Evolutionary conservation across 2,329 filamentous ascomycete genomes (phyloP), one percentile per base, ranked within the genome.

Genomic region (Alternaria consortialis): DNA sequence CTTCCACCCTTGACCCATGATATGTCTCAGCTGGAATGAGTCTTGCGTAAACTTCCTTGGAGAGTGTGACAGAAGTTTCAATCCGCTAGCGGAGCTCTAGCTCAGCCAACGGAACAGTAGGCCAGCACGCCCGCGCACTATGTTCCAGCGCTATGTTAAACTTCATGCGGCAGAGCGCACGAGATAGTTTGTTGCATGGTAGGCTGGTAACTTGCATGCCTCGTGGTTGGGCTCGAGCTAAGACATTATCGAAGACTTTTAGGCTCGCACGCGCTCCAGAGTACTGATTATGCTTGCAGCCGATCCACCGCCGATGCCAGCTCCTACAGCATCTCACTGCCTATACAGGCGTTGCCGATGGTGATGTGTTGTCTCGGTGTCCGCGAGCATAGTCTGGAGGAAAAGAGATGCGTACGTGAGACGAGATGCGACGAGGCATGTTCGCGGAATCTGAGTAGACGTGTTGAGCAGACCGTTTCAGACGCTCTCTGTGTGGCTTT

Each of bases 161-260:
- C 36, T 15, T 27, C 32, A 34, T 56, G 57, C 32, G 53, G 31
- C 6, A 37, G 31, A 37, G 43, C 20, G 46, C 15, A 44, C 53
- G 32, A 43, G 20, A 43, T 40, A 29, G 52, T 42, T 34, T 51
- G 37, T 37, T 47, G 44, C 37, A 50, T 36, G 46, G 31, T 50
- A 29, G 17, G 17, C 4, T 39, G 50, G 51, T 15, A 55, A 40
- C 27, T 42, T 58, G 50, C 56, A 55, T 48, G 36, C 56, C 51
- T 58, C 56, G 56, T 58, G 56, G 42, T 44, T 47, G 56, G 56
- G 42, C 51, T 57, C 34, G 47, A 31, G 54, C 54, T 57, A 37
- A 25, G 13, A 36, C 17, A 36, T 32, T 47, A 42, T 39, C 32
- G 32, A 55, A 20, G 25, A 27, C 25, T 7, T 55, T 55, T 46